Conservation (phyloP, 2,329 filamentous ascomycete genomes). For the Gnomoniopsis smithogilvyi region DNA sequence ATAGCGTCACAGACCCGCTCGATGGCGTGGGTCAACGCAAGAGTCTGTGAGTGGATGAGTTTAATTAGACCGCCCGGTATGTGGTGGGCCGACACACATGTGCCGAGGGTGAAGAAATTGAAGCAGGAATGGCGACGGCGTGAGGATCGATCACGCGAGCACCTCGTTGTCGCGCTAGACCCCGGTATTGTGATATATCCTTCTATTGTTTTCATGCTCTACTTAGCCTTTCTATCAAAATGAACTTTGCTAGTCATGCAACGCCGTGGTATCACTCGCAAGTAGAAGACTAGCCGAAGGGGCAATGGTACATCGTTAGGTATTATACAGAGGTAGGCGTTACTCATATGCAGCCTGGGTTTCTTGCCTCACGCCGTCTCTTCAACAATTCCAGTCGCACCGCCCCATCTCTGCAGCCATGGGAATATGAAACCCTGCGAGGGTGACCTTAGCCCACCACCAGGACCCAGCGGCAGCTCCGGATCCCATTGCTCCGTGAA, state of each 20-base stretch:
- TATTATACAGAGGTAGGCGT: background rate
- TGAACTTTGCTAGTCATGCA: too few relatives aligned
- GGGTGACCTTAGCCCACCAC: background rate
- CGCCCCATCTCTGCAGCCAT: conserved; percentile 16
- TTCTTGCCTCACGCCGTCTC: background rate
- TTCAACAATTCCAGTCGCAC: background rate
- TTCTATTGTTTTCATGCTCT: too few relatives aligned
- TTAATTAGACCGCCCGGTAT: background rate
- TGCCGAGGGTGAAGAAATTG: background rate
- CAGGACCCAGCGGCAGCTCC: background rate
- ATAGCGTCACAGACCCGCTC: conserved; percentile 14
- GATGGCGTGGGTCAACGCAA: conserved; percentile 6
- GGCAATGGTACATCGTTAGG: background rate
- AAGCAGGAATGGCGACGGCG: background rate
- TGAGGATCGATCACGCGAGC: background rate
- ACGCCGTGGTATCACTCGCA: too few relatives aligned
- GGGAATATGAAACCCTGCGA: conserved; percentile 8
- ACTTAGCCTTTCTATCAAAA: too few relatives aligned
- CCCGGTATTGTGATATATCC: background rate
- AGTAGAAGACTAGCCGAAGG: too few relatives aligned
- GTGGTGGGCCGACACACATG: background rate
- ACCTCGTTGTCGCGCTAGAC: background rate
- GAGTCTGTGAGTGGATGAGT: background rate
- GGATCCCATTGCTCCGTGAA: conserved; percentile 2
- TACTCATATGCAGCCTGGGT: background rate